phyloP scores from a whole-genome alignment of 1,284 basidiomycete genomes.

The Sparassis latifolia region DNA sequence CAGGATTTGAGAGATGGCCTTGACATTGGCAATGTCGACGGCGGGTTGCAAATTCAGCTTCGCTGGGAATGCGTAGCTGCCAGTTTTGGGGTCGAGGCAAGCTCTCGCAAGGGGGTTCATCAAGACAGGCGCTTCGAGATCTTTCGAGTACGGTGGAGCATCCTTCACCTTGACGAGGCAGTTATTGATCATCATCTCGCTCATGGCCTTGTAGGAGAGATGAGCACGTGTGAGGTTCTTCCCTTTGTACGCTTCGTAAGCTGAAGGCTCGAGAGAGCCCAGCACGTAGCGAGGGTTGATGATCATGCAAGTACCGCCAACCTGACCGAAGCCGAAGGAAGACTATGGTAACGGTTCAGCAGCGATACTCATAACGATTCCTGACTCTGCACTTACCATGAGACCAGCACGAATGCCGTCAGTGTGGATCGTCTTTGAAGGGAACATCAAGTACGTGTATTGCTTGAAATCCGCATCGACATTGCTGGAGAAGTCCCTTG shows the following conservation, averaged over 20 bases:
- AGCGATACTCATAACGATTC: neutral
- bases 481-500: slow-evolving; percentile 50
- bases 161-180: slow-evolving; percentile 96
- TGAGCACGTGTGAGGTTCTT: slow-evolving; percentile 68
- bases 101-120: slow-evolving; percentile 92
- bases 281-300: slow-evolving; percentile 91
- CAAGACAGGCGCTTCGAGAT: slow-evolving; percentile 84
- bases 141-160: slow-evolving; percentile 82
- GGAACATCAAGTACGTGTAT: slow-evolving; percentile 92
- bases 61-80: slow-evolving; percentile 75
- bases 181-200: slow-evolving; percentile 90
- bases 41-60: slow-evolving; percentile 52
- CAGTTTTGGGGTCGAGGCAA: slow-evolving; percentile 75
- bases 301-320: slow-evolving; percentile 87
- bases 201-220: slow-evolving; percentile 88
- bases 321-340: slow-evolving; percentile 99
- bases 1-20: slow-evolving; percentile 52
- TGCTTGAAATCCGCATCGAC: slow-evolving; percentile 90
- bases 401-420: slow-evolving; percentile 88
- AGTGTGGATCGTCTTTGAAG: slow-evolving; percentile 91
- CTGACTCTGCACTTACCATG: slow-evolving; percentile 47
- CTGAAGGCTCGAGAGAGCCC: slow-evolving; percentile 69
- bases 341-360: slow-evolving; percentile 43
- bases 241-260: slow-evolving; percentile 72
- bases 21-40: slow-evolving; percentile 62